A percentile compares a stretch with the other conserved stretches of the same genome.
These are phyloP conservation scores for Fusarium tanahbumbuense DNA, from an alignment of 2,329 filamentous ascomycete species.

Conservation along the genomic window DNA sequence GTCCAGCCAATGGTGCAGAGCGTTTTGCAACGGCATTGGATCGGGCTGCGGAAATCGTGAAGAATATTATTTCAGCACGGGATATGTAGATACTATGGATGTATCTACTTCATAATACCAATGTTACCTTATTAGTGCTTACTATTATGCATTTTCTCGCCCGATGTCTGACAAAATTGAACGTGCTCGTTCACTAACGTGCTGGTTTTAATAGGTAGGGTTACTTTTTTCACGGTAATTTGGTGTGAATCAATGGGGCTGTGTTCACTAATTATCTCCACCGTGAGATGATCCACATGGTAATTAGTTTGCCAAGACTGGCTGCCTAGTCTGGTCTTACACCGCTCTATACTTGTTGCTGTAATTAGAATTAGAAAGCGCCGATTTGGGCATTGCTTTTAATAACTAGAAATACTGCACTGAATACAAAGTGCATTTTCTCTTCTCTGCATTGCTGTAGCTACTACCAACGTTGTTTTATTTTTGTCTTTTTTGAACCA, in stretches of 20 bases:
- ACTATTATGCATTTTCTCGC: not conserved
- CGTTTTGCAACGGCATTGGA: not conserved
- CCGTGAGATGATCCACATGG: not conserved
- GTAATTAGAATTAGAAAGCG: not conserved
- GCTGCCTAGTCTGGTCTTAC: not conserved
- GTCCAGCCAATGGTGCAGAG: not conserved
- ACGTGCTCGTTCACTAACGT: not conserved
- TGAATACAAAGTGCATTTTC: fast-evolving
- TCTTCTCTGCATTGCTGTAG: fast-evolving
- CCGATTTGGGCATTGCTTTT: not conserved
- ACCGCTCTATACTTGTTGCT: not conserved
- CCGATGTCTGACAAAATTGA: not conserved
- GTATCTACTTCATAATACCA: not conserved
- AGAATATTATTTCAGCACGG: not conserved
- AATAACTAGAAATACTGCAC: fast-evolving
- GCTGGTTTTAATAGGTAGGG: not conserved
- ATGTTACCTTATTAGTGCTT: not conserved
- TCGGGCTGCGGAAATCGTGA: conserved; percentile 3
- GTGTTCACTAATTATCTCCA: not conserved
- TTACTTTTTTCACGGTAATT: not conserved
- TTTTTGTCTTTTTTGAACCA: not conserved
- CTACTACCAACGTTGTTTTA: not conserved
- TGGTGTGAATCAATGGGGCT: not conserved
- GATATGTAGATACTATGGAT: not conserved
- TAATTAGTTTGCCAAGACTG: not conserved